Evolutionary conservation across 495 filamentous ascomycete genomes (phyloP).

Genomic region (Pseudomonodictys pantanalensis): DNA sequence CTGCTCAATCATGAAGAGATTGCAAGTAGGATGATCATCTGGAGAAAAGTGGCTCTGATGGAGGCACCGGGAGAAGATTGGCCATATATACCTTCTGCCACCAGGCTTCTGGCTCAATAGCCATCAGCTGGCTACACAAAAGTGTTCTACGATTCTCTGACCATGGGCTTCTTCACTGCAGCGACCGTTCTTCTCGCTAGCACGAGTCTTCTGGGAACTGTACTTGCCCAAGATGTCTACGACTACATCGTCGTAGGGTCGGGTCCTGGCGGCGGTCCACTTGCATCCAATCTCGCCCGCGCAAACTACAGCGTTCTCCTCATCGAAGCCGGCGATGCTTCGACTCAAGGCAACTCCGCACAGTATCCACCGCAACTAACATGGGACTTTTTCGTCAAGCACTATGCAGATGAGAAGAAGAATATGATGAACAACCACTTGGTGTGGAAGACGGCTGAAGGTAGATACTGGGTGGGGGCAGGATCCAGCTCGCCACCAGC

Average conservation of each 20-base stretch:
- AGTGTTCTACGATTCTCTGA: background rate
- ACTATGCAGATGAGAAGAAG: slow-evolving; percentile 31
- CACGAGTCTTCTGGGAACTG: background rate
- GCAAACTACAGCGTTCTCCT: slow-evolving; percentile 32
- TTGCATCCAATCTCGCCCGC: slow-evolving; percentile 30
- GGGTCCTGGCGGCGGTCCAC: slow-evolving; percentile 32
- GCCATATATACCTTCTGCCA: no score
- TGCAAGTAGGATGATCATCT: no score
- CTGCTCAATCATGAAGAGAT: no score
- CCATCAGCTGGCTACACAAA: no score
- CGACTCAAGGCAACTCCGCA: slow-evolving; percentile 18
- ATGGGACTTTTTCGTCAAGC: slow-evolving; percentile 37
- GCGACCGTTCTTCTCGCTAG: background rate
- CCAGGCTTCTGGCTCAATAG: no score
- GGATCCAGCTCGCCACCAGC: slow-evolving; percentile 41
- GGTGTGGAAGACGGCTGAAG: slow-evolving; percentile 32
- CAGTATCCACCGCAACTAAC: slow-evolving; percentile 22
- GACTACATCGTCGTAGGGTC: slow-evolving; percentile 37
- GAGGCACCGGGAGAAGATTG: no score
- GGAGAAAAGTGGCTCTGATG: no score
- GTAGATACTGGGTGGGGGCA: slow-evolving; percentile 30
- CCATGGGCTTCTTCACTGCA: background rate
- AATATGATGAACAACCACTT: slow-evolving; percentile 40
- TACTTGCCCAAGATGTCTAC: slow-evolving; percentile 17
- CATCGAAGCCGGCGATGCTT: slow-evolving; percentile 32